Evolutionary conservation across 1,139 yeast species (phyloP).

Genomic region (Tardiomyces digboiensis): DNA sequence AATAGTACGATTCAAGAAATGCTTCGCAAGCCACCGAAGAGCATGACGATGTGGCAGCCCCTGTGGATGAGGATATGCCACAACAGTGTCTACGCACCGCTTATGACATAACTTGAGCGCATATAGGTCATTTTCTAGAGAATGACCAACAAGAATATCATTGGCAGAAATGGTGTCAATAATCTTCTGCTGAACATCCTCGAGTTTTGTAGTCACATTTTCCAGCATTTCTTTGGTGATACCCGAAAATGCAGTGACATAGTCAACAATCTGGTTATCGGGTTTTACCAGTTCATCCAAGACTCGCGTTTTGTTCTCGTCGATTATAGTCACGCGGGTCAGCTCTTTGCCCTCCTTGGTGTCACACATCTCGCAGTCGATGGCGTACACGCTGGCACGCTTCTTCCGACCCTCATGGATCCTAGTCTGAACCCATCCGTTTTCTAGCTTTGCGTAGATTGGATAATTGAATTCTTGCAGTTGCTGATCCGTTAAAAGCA

Average conservation of each 20-base stretch:
- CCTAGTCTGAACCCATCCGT: neutral
- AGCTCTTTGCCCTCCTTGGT: slow-evolving; percentile 53
- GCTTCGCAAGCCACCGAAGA: slow-evolving; percentile 54
- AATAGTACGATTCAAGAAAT: slow-evolving; percentile 46
- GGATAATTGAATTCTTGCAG: neutral
- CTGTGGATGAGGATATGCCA: slow-evolving; percentile 65
- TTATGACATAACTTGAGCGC: slow-evolving; percentile 72
- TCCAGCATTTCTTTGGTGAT: slow-evolving; percentile 60
- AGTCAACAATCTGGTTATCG: slow-evolving; percentile 59
- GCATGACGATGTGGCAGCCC: slow-evolving; percentile 81
- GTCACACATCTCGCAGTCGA: slow-evolving; percentile 92
- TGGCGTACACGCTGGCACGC: slow-evolving; percentile 49
- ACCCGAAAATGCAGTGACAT: slow-evolving; percentile 78
- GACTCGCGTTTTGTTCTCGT: slow-evolving; percentile 49
- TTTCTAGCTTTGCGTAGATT: slow-evolving; percentile 8
- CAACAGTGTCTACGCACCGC: slow-evolving; percentile 74
- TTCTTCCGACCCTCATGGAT: neutral
- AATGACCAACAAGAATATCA: slow-evolving; percentile 75
- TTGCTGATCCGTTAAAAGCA: neutral
- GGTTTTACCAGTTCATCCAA: slow-evolving; percentile 77
- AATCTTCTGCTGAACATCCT: slow-evolving; percentile 57
- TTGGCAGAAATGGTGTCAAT: slow-evolving; percentile 51
- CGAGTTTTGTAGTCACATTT: slow-evolving; percentile 53
- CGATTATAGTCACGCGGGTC: slow-evolving; percentile 68
- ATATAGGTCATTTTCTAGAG: slow-evolving; percentile 81